Conservation (phyloP, 2,329 filamentous ascomycete species). For the Aspergillus neotritici region DNA sequence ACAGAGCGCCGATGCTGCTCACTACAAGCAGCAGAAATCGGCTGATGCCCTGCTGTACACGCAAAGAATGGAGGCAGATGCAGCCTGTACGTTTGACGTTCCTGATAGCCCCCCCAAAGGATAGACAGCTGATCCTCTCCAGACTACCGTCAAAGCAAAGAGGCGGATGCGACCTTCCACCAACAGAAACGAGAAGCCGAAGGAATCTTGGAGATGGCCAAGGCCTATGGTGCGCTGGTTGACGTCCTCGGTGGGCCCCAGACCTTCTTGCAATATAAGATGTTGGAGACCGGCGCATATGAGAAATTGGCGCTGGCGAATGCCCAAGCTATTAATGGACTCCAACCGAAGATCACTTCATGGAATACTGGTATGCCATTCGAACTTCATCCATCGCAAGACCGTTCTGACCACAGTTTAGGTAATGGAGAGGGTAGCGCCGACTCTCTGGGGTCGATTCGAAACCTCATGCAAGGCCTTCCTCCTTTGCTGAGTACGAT, state of each 20-base stretch:
- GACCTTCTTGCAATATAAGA: constrained; percentile 75
- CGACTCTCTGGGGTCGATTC: constrained; percentile 59
- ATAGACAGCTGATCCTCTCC: constrained; percentile 2
- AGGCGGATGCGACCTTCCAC: constrained; percentile 41
- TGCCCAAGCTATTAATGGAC: constrained; percentile 64
- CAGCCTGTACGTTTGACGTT: constrained; percentile 22
- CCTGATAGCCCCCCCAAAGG: not conserved
- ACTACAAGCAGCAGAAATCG: constrained; percentile 46
- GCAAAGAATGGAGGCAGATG: constrained; percentile 37
- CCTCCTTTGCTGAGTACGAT: constrained; percentile 80
- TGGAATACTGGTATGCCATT: constrained; percentile 66
- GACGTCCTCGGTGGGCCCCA: constrained; percentile 70
- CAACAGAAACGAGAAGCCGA: constrained; percentile 66
- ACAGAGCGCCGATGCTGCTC: constrained; percentile 45
- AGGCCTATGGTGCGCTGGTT: constrained; percentile 68
- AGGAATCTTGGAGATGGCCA: constrained; percentile 69
- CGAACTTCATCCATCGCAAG: not conserved
- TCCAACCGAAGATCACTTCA: constrained; percentile 83
- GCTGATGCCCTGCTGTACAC: constrained; percentile 48
- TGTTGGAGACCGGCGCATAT: constrained; percentile 79
- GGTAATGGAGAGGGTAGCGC: constrained; percentile 41
- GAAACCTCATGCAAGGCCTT: constrained; percentile 78
- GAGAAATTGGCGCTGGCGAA: constrained; percentile 73
- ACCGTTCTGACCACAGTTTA: constrained; percentile 11
- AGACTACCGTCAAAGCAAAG: constrained; percentile 28